phyloP scores from a whole-genome alignment of 2,329 filamentous ascomycete species.

The Metarhizium humberi region DNA sequence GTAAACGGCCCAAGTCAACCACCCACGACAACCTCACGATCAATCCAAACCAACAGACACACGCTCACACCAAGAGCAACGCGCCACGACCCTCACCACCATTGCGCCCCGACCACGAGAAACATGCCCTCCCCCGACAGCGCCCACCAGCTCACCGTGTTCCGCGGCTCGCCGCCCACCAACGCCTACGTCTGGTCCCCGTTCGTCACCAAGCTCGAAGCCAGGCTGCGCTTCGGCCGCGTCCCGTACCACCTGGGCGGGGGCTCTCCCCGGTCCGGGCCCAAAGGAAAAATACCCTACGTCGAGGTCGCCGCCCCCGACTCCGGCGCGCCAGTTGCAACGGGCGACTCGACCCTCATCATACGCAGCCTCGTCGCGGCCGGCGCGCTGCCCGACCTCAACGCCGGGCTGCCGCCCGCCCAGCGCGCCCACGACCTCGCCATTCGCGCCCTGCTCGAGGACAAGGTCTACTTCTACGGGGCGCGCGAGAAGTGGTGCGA shows the following conservation, averaged over 20 bases:
- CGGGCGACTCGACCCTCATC: constrained; percentile 50
- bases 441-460: constrained; percentile 46
- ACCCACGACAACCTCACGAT: no score
- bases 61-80: no score
- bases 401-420: constrained; percentile 25
- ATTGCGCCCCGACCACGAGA: no score
- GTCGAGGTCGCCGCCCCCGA: constrained; percentile 19
- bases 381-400: constrained; percentile 38
- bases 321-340: not conserved
- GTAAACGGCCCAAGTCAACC: no score
- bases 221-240: constrained; percentile 44
- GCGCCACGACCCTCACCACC: no score
- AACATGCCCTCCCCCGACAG: not conserved
- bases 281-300: constrained; percentile 54
- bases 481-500: constrained; percentile 46
- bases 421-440: constrained; percentile 40
- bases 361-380: constrained; percentile 29
- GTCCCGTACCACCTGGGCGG: constrained; percentile 34
- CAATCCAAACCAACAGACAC: no score
- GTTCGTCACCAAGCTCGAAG: constrained; percentile 54
- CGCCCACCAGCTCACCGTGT: constrained; percentile 23
- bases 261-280: constrained; percentile 36
- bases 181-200: constrained; percentile 46
- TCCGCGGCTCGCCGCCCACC: constrained; percentile 35
- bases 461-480: constrained; percentile 50